Base-by-base conservation (phyloP, 139 green algal species). In the Coelastrella sp. region DNA sequence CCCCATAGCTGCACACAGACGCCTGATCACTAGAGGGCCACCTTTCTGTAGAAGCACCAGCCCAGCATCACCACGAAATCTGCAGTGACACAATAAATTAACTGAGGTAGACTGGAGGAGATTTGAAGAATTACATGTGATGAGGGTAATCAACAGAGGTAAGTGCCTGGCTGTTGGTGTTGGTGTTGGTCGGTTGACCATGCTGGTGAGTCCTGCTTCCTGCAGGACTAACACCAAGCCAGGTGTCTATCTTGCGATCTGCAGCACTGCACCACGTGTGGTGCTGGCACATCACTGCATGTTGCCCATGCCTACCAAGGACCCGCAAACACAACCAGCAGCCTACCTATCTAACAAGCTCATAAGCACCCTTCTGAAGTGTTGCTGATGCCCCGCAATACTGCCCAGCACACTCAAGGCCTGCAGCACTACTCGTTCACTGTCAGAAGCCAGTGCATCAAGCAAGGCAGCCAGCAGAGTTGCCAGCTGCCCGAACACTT, bases 391-490 rank as follows among this genome's bases (percentile, higher is more conserved):
- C 17, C 86, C 83, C 14, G 95, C 95, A 20, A 97, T 92, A 19
- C 86, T 87, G 13, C 94, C 95, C 87, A 96, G 90, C 82, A 97
- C 93, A 47, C 86, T 83, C 76, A 96, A 91, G 22, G 93, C 93
- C 20, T 91, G 77, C 20, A 95, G 65, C 65, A 96, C 96, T 47
- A 97, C 94, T 0, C 92, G 71, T 78, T 96, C 95, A 68, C 92
- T 95, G 47, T 88, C 85, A 3, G 80, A 85, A n/a, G 77, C 86
- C 32, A 97, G 93, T 14, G 93, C 92, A 64, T 96, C 94, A 57
- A 97, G 93, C 66, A 98, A 93, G 64, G 96, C 93, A 2, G 94
- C 90, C 88, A 98, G 92, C 85, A 98, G 92, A 75, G 89, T 78
- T 7, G 92, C 75, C 77, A 96, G 83, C 82, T 95, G 91, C 32